Evolutionary conservation across 2,329 filamentous ascomycete genomes (phyloP).

Genomic region (Xylariomycetidae sp.): DNA sequence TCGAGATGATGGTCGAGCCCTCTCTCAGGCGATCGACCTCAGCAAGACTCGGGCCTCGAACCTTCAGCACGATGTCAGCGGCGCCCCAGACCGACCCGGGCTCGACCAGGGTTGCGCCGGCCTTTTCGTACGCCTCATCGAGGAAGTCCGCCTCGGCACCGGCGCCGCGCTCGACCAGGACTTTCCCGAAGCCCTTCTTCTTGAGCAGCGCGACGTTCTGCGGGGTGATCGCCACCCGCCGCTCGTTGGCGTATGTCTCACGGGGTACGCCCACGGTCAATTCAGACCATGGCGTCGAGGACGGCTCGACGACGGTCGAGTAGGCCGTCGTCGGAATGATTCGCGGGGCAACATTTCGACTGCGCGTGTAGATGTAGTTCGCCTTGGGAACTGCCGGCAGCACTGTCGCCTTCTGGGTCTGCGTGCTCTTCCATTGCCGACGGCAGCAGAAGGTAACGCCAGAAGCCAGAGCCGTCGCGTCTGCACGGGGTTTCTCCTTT

Average conservation of each 20-base stretch:
- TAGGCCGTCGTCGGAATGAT: slow-evolving; percentile 22
- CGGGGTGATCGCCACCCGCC: slow-evolving; percentile 78
- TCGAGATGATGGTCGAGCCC: slow-evolving; percentile 71
- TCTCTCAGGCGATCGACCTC: slow-evolving; percentile 64
- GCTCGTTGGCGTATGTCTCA: slow-evolving; percentile 73
- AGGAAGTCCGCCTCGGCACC: slow-evolving; percentile 70
- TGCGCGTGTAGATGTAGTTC: slow-evolving; percentile 8
- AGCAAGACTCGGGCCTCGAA: slow-evolving; percentile 64
- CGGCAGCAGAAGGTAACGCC: slow-evolving; percentile 11
- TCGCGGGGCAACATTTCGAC: slow-evolving; percentile 12
- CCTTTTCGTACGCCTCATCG: slow-evolving; percentile 69
- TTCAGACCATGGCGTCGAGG: slow-evolving; percentile 58
- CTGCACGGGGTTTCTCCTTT: slow-evolving; percentile 19
- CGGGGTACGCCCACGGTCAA: slow-evolving; percentile 74
- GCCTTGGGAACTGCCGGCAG: slow-evolving; percentile 21
- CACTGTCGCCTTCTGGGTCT: slow-evolving; percentile 22
- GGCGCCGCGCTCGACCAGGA: slow-evolving; percentile 77
- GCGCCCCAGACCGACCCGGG: slow-evolving; percentile 63
- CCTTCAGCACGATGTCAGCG: slow-evolving; percentile 77
- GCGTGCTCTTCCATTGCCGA: slow-evolving; percentile 23
- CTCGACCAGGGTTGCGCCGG: slow-evolving; percentile 72
- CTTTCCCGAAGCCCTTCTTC: slow-evolving; percentile 75
- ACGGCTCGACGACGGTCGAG: slow-evolving; percentile 28
- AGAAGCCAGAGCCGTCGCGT: slow-evolving; percentile 14
- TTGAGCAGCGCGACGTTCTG: slow-evolving; percentile 75